Base-by-base conservation (phyloP, 2,329 filamentous ascomycete genomes). In the Aspergillus uvarum region DNA sequence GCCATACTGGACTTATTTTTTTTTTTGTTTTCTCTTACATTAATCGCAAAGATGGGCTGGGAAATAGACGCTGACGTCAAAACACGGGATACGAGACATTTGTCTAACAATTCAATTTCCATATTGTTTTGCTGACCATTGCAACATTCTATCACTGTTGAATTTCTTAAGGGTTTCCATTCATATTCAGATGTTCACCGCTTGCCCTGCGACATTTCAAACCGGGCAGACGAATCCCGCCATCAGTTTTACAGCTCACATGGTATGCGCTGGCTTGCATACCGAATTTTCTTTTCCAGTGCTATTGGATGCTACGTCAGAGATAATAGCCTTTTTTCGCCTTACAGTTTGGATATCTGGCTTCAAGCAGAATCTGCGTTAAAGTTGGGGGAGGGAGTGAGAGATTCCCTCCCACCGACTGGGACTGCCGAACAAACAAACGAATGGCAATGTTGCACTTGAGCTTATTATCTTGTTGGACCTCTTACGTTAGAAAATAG, bases 201-300 rank as follows among this genome's bases (percentile, higher is more conserved):
- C 65, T 63, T 58, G 56, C 53, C 64, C 57, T 59, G 54, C 51
- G 50, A 50, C 56, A 54, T 64, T 59, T 62, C 53, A 55, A 63
- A 58, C 61, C 35, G 66, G 65, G 65, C 70, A 68, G 66, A 65
- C 61, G 63, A 70, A 66, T 67, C 55, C 56, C 62, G 62, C 56
- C 56, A 53, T 49, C 38, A 44, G 61, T 59, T 58, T 61, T 68
- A 63, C 58, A 68, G 63, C 71, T 72, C 70, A 72, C 69, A 71
- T 72, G 70, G 65, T 16, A 44, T 63, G 59, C 59, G 62, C 61
- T 65, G 65, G 62, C 65, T 44, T 64, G 65, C 66, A 61, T 65
- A 56, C 56, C 60, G 53, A 51, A 44, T 53, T 44, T 60, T 51
- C 58, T 57, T 59, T 51, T 35, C 42, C 42, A 31, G 32, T 47